Evolutionary conservation across 2,329 filamentous ascomycete species (phyloP).

Genomic region (Scedosporium dehoogii): DNA sequence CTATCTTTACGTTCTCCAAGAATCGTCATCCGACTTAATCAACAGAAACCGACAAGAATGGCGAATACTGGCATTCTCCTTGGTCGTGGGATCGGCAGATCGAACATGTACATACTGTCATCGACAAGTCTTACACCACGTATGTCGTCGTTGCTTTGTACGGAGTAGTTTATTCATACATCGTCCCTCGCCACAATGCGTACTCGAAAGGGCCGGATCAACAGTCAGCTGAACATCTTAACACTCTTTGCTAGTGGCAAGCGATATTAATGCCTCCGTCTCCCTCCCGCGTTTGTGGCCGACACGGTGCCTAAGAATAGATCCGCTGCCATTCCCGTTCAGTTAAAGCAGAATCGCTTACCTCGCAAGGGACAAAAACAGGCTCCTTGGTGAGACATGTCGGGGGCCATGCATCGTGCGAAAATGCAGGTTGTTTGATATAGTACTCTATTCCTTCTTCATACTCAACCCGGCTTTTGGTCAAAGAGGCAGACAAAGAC

Average conservation of each 20-base stretch:
- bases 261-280: not conserved
- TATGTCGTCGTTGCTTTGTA: no score
- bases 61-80: no score
- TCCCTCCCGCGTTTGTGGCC: not conserved
- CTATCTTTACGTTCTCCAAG: no score
- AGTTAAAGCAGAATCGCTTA: not conserved
- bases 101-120: no score
- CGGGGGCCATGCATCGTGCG: not conserved
- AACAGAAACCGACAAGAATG: no score
- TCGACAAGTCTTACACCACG: no score
- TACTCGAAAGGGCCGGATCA: not conserved
- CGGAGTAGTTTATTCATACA: not conserved
- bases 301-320: constrained; percentile 1
- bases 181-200: not conserved
- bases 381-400: not conserved
- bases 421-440: not conserved
- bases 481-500: not conserved
- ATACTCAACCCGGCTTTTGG: not conserved
- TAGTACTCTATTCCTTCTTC: not conserved
- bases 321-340: not conserved
- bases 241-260: not conserved
- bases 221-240: not conserved
- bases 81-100: no score
- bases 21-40: no score
- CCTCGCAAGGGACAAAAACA: not conserved